phyloP scores from a whole-genome alignment of 139 green algal species.

The Microglena sp. region DNA sequence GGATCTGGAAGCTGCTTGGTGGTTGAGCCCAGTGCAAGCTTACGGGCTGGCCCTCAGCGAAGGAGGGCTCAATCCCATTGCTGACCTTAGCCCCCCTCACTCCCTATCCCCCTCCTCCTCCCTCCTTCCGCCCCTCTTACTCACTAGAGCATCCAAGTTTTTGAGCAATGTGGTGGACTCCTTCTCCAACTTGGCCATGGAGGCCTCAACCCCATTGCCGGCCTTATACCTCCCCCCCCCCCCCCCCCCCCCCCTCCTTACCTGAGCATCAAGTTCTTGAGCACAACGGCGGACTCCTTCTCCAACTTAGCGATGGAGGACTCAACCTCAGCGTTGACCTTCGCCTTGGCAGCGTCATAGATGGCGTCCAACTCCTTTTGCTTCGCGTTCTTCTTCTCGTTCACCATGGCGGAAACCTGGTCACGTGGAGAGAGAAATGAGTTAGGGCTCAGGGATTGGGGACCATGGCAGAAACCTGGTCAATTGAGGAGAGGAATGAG shows the following conservation, averaged over 20 bases:
- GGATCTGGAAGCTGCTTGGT: too few relatives aligned
- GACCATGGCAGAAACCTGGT: too few relatives aligned
- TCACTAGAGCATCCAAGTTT: too few relatives aligned
- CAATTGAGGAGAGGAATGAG: too few relatives aligned
- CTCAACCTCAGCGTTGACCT: constrained; percentile 53
- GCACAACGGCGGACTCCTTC: constrained; percentile 58
- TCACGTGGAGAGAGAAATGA: too few relatives aligned
- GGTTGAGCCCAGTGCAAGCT: too few relatives aligned
- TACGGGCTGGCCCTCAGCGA: too few relatives aligned
- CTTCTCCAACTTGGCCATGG: not conserved
- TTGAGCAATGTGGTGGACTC: constrained; percentile 1
- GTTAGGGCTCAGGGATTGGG: too few relatives aligned
- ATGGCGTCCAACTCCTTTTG: constrained; percentile 47
- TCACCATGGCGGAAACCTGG: constrained; percentile 30
- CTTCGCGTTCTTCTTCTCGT: constrained; percentile 46
- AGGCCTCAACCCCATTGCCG: not conserved
- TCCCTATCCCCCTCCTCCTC: not conserved
- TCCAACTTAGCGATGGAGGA: constrained; percentile 48
- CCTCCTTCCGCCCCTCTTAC: too few relatives aligned
- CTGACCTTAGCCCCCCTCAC: not conserved
- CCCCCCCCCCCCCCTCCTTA: not conserved
- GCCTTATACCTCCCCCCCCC: not conserved
- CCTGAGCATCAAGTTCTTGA: constrained; percentile 65
- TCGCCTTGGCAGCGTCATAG: constrained; percentile 37
- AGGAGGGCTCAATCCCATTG: too few relatives aligned